Conservation (phyloP, 2,329 filamentous ascomycete genomes). For the Alternaria sp. region DNA sequence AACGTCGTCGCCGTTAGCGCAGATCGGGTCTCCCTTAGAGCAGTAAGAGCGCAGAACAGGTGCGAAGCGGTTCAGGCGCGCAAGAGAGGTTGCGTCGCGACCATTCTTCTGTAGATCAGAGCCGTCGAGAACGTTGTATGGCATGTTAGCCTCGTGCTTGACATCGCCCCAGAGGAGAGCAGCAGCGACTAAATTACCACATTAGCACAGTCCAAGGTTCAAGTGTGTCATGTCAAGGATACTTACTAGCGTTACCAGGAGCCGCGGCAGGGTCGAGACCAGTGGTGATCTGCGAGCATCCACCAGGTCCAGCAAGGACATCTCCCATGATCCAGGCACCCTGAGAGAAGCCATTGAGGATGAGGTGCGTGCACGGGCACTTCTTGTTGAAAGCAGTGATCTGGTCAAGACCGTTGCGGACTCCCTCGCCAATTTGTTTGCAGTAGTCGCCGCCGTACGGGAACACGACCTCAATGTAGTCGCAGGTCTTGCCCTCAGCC, state of each 20-base stretch:
- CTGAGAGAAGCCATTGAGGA: constrained; percentile 66
- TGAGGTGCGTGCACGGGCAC: constrained; percentile 63
- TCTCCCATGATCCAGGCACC: constrained; percentile 67
- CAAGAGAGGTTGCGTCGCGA: constrained; percentile 21
- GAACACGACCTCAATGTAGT: constrained; percentile 33
- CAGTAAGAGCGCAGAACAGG: constrained; percentile 67
- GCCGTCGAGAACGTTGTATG: constrained; percentile 32
- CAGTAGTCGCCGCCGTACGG: constrained; percentile 21
- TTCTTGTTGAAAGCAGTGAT: constrained; percentile 62
- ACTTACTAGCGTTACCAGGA: constrained; percentile 34
- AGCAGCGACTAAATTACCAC: constrained; percentile 30
- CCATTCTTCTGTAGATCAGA: constrained; percentile 20
- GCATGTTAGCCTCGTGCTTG: constrained; percentile 27
- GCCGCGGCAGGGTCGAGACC: constrained; percentile 26
- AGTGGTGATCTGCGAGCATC: constrained; percentile 24
- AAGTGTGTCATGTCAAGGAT: constrained; percentile 21
- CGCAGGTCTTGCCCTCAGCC: constrained; percentile 32
- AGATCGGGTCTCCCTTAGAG: constrained; percentile 66
- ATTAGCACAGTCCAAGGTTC: constrained; percentile 23
- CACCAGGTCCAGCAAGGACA: constrained; percentile 59
- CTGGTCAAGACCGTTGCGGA: constrained; percentile 25
- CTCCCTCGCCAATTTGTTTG: constrained; percentile 26
- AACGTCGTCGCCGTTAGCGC: constrained; percentile 66
- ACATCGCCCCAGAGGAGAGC: constrained; percentile 35
- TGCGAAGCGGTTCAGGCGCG: constrained; percentile 40